phyloP scores from a whole-genome alignment of 371 early-diverging fungal species.

The Mucor circinelloides region DNA sequence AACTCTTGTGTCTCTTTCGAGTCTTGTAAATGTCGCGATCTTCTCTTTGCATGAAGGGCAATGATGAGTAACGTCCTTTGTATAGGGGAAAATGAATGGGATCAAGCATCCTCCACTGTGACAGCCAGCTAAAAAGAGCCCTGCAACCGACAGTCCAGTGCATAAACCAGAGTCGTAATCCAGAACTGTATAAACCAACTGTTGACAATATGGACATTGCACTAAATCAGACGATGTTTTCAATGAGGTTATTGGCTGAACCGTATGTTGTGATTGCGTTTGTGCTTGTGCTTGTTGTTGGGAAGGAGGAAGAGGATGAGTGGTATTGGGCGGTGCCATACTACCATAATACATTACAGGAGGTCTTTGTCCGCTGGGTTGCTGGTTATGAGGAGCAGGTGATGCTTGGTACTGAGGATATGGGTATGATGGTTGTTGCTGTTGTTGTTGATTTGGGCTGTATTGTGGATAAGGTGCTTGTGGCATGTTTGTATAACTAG shows the following conservation, averaged over 20 bases:
- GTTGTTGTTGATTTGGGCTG: neutral
- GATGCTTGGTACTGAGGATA: neutral
- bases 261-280: neutral
- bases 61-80: slow-evolving; percentile 18
- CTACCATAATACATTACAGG: slow-evolving; percentile 4
- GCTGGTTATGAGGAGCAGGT: neutral
- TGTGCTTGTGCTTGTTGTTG: slow-evolving; percentile 1
- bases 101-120: slow-evolving; percentile 13
- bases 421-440: neutral
- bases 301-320: neutral
- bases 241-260: neutral
- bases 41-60: slow-evolving; percentile 23
- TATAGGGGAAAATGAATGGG: slow-evolving; percentile 23
- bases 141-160: slow-evolving; percentile 19
- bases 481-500: neutral
- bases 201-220: slow-evolving; percentile 23
- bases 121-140: slow-evolving; percentile 16
- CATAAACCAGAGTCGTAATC: slow-evolving; percentile 20
- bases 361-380: neutral
- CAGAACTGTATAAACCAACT: slow-evolving; percentile 8
- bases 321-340: slow-evolving; percentile 2
- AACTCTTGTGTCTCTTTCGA: slow-evolving; percentile 22
- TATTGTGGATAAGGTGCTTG: neutral
- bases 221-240: slow-evolving; percentile 13
- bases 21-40: slow-evolving; percentile 24